These are phyloP conservation scores for Eucalyptus virginea DNA, from an alignment of 345 rosid genomes.

Conservation along the genomic window DNA sequence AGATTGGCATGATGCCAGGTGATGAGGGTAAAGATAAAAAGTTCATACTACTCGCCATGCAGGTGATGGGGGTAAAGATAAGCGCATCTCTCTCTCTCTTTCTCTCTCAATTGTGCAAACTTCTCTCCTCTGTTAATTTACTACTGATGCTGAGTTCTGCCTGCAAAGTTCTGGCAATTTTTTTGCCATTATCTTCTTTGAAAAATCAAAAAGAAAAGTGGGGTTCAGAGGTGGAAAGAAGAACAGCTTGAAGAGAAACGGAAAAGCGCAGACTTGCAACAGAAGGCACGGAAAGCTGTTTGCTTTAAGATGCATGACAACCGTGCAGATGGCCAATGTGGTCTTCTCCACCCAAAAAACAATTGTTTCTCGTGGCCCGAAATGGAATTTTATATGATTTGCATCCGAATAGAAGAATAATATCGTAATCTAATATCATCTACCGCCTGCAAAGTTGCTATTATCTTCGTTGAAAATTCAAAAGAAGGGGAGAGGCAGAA, in stretches of 20 bases:
- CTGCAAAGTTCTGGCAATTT: slow-evolving; percentile 1
- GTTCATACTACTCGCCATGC: slow-evolving; percentile 8
- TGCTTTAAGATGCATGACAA: neutral
- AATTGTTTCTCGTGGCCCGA: neutral
- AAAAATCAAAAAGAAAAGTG: too few species aligned
- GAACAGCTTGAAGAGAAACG: too few species aligned
- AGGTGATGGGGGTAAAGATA: neutral
- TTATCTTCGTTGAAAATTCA: neutral
- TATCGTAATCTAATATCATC: neutral
- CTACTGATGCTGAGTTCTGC: slow-evolving; percentile 21
- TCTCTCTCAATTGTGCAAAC: slow-evolving; percentile 8
- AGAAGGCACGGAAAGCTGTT: neutral
- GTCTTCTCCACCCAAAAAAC: neutral
- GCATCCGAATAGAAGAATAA: neutral
- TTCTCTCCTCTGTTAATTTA: slow-evolving; percentile 20
- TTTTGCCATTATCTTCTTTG: neutral
- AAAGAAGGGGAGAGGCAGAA: neutral
- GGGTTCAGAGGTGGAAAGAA: too few species aligned
- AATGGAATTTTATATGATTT: neutral
- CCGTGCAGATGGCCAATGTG: neutral
- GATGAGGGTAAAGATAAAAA: neutral
- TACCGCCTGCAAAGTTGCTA: neutral
- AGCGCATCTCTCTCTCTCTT: slow-evolving; percentile 27
- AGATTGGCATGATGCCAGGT: neutral
- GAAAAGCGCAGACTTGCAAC: neutral